Percentiles rank a stretch among this genome's conserved stretches.
phyloP scores from a whole-genome alignment of 2,329 filamentous ascomycete genomes.

The Clathrospora elynae region DNA sequence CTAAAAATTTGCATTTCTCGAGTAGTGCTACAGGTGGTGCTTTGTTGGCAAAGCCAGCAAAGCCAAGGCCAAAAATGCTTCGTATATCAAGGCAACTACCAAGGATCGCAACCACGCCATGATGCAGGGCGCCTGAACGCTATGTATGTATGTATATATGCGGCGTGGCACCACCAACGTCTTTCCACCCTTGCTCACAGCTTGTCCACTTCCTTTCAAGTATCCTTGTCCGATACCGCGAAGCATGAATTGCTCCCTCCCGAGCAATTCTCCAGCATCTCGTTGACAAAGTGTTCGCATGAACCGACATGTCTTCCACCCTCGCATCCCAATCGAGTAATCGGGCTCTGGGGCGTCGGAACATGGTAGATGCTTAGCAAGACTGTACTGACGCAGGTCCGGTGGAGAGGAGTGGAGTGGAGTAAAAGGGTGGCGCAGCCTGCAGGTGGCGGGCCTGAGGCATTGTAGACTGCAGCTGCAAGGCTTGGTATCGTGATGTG shows the following conservation, averaged over 20 bases:
- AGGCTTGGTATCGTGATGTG: constrained; percentile 4
- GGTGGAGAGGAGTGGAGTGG: constrained; percentile 6
- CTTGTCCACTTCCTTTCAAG: background rate
- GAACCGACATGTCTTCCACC: background rate
- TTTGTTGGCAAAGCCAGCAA: constrained; percentile 6
- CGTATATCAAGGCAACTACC: background rate
- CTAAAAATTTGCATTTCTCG: background rate
- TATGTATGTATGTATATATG: too few species aligned
- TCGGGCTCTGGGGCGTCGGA: background rate
- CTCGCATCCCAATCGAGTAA: background rate
- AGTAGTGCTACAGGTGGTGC: background rate
- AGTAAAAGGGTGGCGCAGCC: constrained; percentile 19
- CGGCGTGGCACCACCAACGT: too few species aligned
- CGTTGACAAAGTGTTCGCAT: constrained; percentile 1
- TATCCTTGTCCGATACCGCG: too few species aligned
- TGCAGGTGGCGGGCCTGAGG: constrained; percentile 12
- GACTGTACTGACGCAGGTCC: constrained; percentile 12
- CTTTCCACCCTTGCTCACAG: background rate
- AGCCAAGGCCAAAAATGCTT: too few species aligned
- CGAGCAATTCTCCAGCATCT: background rate
- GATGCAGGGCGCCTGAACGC: constrained; percentile 4
- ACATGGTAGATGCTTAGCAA: constrained; percentile 4
- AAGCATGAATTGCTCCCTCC: too few species aligned
- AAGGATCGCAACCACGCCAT: background rate
- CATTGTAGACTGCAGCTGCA: constrained; percentile 4